Percentiles rank a stretch among this genome's conserved stretches.
phyloP scores from a whole-genome alignment of 805 yeast genomes.

The Jamesozyma rosinii region DNA sequence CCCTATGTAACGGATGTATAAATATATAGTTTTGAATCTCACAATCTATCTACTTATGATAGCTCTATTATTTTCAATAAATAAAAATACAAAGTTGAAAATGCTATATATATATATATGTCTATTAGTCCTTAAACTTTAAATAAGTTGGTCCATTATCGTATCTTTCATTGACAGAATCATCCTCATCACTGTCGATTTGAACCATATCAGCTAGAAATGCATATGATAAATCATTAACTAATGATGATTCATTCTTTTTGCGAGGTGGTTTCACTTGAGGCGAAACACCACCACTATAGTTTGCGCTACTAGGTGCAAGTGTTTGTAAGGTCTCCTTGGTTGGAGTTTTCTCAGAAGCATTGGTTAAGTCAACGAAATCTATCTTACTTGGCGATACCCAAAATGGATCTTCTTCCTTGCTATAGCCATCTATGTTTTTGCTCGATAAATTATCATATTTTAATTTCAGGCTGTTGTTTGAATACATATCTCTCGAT shows the following conservation, averaged over 20 bases:
- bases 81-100: not conserved
- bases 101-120: too few species aligned
- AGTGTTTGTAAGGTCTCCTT: not conserved
- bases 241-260: conserved; percentile 4
- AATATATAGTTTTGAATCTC: too few species aligned
- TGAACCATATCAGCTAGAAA: conserved; percentile 34
- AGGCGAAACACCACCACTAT: not conserved
- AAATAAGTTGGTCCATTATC: conserved; percentile 15
- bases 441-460: not conserved
- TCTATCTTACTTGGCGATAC: conserved; percentile 28
- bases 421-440: not conserved
- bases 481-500: conserved; percentile 11
- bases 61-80: too few species aligned
- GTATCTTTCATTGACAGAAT: conserved; percentile 9
- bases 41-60: too few species aligned
- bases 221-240: conserved; percentile 35
- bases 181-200: conserved; percentile 8
- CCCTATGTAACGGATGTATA: too few species aligned
- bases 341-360: not conserved
- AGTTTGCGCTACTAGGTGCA: not conserved
- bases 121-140: conserved; percentile 4
- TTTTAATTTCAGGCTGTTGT: not conserved
- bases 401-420: conserved; percentile 28
- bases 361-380: conserved; percentile 13
- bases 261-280: not conserved